These are phyloP conservation scores for Cucurbita maxima DNA, from an alignment of 306 rosid genomes.

Conservation along the genomic window DNA sequence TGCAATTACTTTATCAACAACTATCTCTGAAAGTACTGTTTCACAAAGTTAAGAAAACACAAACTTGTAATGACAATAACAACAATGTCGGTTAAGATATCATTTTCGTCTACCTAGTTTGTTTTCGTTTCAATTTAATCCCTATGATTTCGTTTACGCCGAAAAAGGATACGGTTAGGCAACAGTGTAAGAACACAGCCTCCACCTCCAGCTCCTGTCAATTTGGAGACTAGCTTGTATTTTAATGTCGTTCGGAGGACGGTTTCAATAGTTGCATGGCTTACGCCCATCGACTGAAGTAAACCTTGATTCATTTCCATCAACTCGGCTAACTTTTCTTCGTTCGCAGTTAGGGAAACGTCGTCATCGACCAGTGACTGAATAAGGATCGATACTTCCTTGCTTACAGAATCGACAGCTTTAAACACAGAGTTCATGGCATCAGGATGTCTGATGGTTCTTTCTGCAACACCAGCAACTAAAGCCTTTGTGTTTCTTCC, in stretches of 20 bases:
- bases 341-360: conserved; percentile 48
- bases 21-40: conserved; percentile 65
- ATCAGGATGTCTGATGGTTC: conserved; percentile 61
- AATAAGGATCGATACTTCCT: conserved; percentile 48
- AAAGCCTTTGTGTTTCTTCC: conserved; percentile 93
- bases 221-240: conserved; percentile 70
- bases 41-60: conserved; percentile 33
- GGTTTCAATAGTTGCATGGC: conserved; percentile 78
- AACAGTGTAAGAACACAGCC: conserved; percentile 93
- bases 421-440: conserved; percentile 71
- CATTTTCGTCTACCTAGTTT: neutral
- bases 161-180: conserved; percentile 76
- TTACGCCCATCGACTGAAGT: conserved; percentile 89
- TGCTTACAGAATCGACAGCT: conserved; percentile 79
- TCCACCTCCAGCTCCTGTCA: conserved; percentile 98
- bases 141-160: too few species aligned
- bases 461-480: conserved; percentile 88
- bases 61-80: neutral
- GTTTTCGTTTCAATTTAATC: neutral
- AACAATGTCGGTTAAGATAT: neutral
- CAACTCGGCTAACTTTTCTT: conserved; percentile 65
- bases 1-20: conserved; percentile 51
- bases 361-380: conserved; percentile 50
- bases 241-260: conserved; percentile 73
- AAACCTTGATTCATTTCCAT: conserved; percentile 98